Percentiles rank a stretch among this genome's conserved stretches.
phyloP scores from a whole-genome alignment of 2,329 filamentous ascomycete genomes.

The Sporothrix globosa region DNA sequence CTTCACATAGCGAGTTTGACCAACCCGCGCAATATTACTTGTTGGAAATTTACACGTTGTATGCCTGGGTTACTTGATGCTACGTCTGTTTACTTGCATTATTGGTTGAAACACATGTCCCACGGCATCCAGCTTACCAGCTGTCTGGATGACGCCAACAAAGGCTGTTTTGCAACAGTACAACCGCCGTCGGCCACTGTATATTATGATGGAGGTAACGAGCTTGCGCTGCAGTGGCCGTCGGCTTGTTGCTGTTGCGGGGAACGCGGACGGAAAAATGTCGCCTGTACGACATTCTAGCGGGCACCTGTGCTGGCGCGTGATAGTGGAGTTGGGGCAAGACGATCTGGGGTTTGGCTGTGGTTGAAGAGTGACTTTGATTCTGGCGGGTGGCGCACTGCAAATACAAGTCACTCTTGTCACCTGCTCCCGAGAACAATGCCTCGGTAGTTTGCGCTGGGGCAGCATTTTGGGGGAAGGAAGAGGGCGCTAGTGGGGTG shows the following conservation, averaged over 20 bases:
- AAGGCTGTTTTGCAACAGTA: too few relatives aligned
- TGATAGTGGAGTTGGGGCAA: slow-evolving; percentile 22
- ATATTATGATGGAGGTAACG: too few relatives aligned
- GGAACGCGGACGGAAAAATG: slow-evolving; percentile 8
- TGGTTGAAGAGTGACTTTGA: neutral
- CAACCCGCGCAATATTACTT: neutral
- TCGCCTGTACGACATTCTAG: neutral
- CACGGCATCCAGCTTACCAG: neutral
- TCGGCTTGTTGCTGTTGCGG: slow-evolving; percentile 10
- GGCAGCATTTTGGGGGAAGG: neutral
- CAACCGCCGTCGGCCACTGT: neutral
- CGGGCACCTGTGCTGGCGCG: slow-evolving; percentile 2
- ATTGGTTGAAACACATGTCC: neutral
- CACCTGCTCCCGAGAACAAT: slow-evolving; percentile 32
- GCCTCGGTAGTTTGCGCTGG: slow-evolving; percentile 29
- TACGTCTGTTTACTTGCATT: neutral
- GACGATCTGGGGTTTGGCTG: neutral
- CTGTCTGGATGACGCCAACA: neutral
- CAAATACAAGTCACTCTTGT: neutral
- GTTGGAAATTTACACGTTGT: neutral
- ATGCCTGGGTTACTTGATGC: neutral
- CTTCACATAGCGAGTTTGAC: neutral
- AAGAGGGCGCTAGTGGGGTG: neutral
- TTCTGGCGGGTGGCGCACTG: neutral
- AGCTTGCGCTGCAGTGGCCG: neutral